phyloP scores from a whole-genome alignment of 202 grass and related monocot genomes.

The Bolboschoenoplectus hybrid region DNA sequence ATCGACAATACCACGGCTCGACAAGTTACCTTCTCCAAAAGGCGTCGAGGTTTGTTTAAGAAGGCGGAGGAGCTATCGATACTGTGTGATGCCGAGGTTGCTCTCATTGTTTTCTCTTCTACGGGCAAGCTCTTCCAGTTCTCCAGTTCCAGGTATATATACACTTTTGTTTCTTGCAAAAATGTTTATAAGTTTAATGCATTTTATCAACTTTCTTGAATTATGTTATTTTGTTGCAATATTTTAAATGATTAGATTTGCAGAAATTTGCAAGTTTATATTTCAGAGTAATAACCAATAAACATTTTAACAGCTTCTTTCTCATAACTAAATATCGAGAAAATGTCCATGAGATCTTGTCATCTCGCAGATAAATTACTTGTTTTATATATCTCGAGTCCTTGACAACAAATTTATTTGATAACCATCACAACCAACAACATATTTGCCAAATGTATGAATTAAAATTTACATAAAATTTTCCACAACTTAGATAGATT shows the following conservation, averaged over 20 bases:
- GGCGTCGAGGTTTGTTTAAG: conserved; percentile 83
- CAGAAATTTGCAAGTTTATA: neutral
- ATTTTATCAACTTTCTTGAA: conserved; percentile 12
- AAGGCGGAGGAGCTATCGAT: conserved; percentile 89
- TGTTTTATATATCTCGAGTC: neutral
- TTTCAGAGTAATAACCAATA: neutral
- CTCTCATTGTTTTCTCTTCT: conserved; percentile 83
- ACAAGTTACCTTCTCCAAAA: conserved; percentile 92
- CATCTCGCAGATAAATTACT: neutral
- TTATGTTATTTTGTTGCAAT: neutral
- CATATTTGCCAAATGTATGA: neutral
- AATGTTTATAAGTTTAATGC: neutral
- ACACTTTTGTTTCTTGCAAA: neutral
- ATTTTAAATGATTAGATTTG: neutral
- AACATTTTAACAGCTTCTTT: neutral
- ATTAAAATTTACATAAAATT: neutral
- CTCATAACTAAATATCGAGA: neutral
- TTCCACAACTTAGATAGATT: neutral
- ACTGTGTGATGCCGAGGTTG: conserved; percentile 80
- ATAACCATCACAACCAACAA: neutral
- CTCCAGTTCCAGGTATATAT: conserved; percentile 66
- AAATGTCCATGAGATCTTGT: neutral
- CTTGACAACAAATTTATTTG: neutral
- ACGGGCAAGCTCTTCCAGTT: conserved; percentile 77
- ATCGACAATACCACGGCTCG: conserved; percentile 82